These are phyloP conservation scores for Grigorovia humatica DNA, from an alignment of 805 yeast genomes.

Conservation along the genomic window DNA sequence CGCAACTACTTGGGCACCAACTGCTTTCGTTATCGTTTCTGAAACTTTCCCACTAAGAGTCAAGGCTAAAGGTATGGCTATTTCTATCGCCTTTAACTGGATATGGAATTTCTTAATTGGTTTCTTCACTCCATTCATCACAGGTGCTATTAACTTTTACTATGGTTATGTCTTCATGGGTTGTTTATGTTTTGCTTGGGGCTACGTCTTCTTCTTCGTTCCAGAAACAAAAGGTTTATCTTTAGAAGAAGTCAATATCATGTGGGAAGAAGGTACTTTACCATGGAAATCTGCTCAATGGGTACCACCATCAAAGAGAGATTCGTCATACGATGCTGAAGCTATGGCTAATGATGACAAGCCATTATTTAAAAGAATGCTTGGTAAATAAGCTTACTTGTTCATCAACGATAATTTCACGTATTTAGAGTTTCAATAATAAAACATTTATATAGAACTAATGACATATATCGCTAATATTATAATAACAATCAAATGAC, in stretches of 20 bases:
- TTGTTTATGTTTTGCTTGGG: slow-evolving; percentile 41
- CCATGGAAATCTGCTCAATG: slow-evolving; percentile 37
- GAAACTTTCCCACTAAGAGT: slow-evolving; percentile 67
- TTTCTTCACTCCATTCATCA: slow-evolving; percentile 61
- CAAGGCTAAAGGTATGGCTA: slow-evolving; percentile 43
- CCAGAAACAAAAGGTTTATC: slow-evolving; percentile 72
- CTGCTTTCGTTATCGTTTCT: slow-evolving; percentile 51
- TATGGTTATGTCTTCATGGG: slow-evolving; percentile 56
- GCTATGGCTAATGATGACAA: slow-evolving; percentile 11
- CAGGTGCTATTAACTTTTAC: slow-evolving; percentile 51
- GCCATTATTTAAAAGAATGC: slow-evolving; percentile 11
- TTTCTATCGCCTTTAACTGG: slow-evolving; percentile 52
- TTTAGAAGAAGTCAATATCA: slow-evolving; percentile 67
- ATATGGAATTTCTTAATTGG: slow-evolving; percentile 57
- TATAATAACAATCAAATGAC: too few species aligned
- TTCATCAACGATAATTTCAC: background rate
- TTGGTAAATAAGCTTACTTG: background rate
- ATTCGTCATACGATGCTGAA: slow-evolving; percentile 11
- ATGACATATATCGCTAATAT: too few species aligned
- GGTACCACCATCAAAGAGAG: slow-evolving; percentile 38
- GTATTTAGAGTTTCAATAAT: background rate
- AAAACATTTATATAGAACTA: too few species aligned
- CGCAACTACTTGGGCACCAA: slow-evolving; percentile 70
- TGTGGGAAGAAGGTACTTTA: slow-evolving; percentile 33
- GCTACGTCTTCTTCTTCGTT: slow-evolving; percentile 60